These are phyloP conservation scores for Brasenia schreberi DNA, from an alignment of 164 flowering plant species.

Conservation along the genomic window DNA sequence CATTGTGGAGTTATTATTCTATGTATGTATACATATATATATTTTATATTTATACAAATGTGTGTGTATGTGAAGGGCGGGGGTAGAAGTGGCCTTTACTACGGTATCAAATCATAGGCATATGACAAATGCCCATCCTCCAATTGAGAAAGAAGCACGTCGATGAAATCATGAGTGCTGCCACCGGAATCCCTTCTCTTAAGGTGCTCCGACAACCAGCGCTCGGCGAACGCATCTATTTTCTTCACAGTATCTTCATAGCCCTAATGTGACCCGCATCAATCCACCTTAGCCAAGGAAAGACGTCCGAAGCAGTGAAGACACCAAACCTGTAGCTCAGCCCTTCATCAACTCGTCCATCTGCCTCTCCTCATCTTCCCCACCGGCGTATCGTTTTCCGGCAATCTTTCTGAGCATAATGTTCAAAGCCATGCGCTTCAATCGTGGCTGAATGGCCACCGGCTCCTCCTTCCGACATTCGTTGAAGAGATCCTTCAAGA, in stretches of 20 bases:
- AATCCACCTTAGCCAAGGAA: constrained; percentile 5
- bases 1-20: neutral
- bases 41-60: neutral
- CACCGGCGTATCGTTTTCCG: constrained; percentile 1
- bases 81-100: constrained; percentile 3
- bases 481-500: neutral
- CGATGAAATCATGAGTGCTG: constrained; percentile 3
- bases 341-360: neutral
- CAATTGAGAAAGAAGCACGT: constrained; percentile 5
- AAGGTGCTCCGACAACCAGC: constrained; percentile 8
- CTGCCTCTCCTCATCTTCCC: neutral
- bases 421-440: neutral
- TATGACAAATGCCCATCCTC: constrained; percentile 2
- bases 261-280: constrained; percentile 1
- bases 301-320: constrained; percentile 2
- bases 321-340: neutral
- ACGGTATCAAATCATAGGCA: constrained; percentile 1
- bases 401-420: constrained; percentile 3
- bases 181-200: neutral
- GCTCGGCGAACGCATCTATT: neutral
- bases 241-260: constrained; percentile 3
- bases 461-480: neutral
- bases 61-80: neutral
- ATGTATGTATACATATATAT: neutral
- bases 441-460: constrained; percentile 3